phyloP scores from a whole-genome alignment of 179 eudicot genomes.

The Spinacia oleracea region DNA sequence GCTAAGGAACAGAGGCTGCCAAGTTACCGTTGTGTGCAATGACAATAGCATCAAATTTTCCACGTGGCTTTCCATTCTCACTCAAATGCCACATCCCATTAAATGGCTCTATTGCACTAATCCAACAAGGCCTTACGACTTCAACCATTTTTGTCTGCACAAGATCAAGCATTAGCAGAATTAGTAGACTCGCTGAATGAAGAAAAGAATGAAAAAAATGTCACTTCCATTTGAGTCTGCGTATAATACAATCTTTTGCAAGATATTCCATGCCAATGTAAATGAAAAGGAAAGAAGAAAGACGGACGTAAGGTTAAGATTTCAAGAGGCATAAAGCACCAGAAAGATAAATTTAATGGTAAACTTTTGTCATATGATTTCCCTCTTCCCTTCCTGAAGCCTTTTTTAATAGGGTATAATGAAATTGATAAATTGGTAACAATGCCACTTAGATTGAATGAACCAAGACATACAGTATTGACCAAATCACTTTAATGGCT shows the following conservation, averaged over 20 bases:
- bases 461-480: neutral
- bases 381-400: neutral
- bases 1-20: neutral
- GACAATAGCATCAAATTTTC: constrained; percentile 81
- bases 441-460: neutral
- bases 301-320: neutral
- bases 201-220: neutral
- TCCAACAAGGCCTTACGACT: constrained; percentile 89
- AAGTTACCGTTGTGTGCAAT: constrained; percentile 88
- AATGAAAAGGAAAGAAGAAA: neutral
- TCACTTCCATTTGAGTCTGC: neutral
- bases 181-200: neutral
- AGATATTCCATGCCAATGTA: neutral
- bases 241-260: neutral
- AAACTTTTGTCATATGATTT: neutral
- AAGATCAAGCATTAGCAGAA: constrained; percentile 10
- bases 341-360: neutral
- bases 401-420: neutral
- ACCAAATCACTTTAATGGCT: too few relatives aligned
- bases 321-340: neutral
- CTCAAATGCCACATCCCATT: constrained; percentile 96
- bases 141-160: constrained; percentile 64
- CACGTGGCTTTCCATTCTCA: constrained; percentile 77
- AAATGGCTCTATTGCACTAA: constrained; percentile 79
- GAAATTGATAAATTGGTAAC: neutral